Conservation (phyloP, 352 stramenopile species). For the Globisporangium takayamanum region DNA sequence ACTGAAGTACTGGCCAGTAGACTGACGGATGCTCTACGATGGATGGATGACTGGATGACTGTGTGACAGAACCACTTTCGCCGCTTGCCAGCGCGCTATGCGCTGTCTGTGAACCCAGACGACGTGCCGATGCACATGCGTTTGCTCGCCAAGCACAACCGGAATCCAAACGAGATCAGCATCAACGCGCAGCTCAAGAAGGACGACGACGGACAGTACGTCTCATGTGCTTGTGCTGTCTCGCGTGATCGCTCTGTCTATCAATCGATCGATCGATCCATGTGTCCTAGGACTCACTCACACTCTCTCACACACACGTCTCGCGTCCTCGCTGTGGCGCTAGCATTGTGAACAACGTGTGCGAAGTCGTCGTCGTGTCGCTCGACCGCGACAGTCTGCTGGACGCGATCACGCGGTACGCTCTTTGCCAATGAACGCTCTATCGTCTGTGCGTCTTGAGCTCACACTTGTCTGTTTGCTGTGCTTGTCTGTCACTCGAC, state of each 20-base stretch:
- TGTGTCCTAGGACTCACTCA: neutral
- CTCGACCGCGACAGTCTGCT: constrained; percentile 71
- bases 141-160: constrained; percentile 73
- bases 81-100: constrained; percentile 74
- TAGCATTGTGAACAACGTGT: constrained; percentile 72
- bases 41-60: neutral
- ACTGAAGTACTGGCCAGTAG: neutral
- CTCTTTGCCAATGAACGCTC: neutral
- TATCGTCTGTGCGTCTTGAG: too few species aligned
- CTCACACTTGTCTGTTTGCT: neutral
- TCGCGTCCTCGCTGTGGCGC: neutral
- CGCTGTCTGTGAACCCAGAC: constrained; percentile 78
- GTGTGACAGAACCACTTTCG: constrained; percentile 55
- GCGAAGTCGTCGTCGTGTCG: constrained; percentile 79
- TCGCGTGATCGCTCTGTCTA: neutral
- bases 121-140: constrained; percentile 87
- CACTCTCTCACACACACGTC: neutral
- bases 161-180: constrained; percentile 71
- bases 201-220: constrained; percentile 82
- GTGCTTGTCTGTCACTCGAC: neutral
- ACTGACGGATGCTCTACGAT: neutral
- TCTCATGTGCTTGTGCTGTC: neutral
- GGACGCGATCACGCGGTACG: constrained; percentile 62
- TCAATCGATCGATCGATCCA: neutral
- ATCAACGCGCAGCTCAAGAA: constrained; percentile 83